Conservation (phyloP, 768 basidiomycete genomes). For the Rhodotorula diobovata region DNA sequence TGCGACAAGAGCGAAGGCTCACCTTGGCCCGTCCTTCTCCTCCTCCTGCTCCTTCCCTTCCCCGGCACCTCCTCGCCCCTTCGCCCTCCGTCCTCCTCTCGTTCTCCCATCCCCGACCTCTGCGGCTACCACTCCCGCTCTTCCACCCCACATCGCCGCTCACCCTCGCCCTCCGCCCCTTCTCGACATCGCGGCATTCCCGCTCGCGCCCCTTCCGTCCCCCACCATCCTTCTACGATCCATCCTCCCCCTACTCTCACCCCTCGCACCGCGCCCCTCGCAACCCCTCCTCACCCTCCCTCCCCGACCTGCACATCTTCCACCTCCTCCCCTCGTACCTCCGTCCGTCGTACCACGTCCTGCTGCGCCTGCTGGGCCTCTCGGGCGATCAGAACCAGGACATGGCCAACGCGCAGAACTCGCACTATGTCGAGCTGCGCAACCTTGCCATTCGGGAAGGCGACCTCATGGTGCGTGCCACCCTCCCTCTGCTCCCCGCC, state of each 20-base stretch:
- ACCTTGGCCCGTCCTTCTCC: background rate
- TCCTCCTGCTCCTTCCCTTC: background rate
- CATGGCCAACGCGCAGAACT: conserved; percentile 48
- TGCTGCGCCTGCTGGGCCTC: conserved; percentile 10
- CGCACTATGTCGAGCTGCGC: conserved; percentile 65
- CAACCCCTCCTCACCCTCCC: background rate
- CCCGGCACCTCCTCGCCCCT: background rate
- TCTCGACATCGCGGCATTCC: background rate
- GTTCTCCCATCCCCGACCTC: background rate
- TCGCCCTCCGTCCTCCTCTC: background rate
- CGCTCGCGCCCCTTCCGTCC: background rate
- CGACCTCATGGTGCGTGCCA: conserved; percentile 59
- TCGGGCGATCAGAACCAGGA: conserved; percentile 29
- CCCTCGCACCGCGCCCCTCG: too few species aligned
- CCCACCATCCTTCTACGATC: conserved; percentile 3
- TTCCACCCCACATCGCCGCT: background rate
- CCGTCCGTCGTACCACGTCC: conserved; percentile 21
- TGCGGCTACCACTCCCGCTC: background rate
- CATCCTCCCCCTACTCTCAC: background rate
- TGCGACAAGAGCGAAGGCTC: background rate
- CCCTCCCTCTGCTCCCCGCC: background rate
- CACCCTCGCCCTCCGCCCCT: background rate
- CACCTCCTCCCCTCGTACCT: conserved; percentile 21
- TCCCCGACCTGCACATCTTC: background rate
- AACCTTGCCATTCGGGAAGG: conserved; percentile 72